phyloP scores from a whole-genome alignment of 2,329 filamentous ascomycete species.

The Alternaria gansuensis region DNA sequence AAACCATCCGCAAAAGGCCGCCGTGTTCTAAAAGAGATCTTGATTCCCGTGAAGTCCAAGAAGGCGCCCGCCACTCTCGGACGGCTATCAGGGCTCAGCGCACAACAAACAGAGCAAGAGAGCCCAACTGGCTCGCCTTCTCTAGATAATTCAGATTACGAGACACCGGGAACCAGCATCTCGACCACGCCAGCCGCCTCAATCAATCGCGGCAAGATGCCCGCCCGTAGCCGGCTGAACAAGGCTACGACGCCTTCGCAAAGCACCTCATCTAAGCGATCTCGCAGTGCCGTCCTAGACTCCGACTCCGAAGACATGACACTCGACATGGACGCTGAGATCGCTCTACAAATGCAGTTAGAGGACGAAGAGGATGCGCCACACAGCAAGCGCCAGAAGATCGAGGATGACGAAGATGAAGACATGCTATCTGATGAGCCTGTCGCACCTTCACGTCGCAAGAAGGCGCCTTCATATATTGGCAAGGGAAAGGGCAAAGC shows the following conservation, averaged over 20 bases:
- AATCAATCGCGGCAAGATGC: slow-evolving; percentile 27
- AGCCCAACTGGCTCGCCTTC: slow-evolving; percentile 47
- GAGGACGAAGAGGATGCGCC: slow-evolving; percentile 60
- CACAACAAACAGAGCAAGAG: slow-evolving; percentile 28
- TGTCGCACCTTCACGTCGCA: slow-evolving; percentile 21
- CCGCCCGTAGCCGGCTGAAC: slow-evolving; percentile 36
- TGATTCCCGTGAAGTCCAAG: slow-evolving; percentile 39
- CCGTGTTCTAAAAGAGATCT: slow-evolving; percentile 46
- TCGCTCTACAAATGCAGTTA: slow-evolving; percentile 67
- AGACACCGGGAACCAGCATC: slow-evolving; percentile 70
- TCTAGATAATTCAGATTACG: slow-evolving; percentile 59
- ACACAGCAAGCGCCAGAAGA: slow-evolving; percentile 51
- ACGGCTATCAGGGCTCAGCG: slow-evolving; percentile 20
- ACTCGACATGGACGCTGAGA: slow-evolving; percentile 59
- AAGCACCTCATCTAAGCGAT: slow-evolving; percentile 37
- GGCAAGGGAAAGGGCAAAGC: slow-evolving; percentile 34
- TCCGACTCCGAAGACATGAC: slow-evolving; percentile 42
- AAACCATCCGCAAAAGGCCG: slow-evolving; percentile 23
- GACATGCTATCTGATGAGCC: slow-evolving; percentile 38
- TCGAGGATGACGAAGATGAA: slow-evolving; percentile 40
- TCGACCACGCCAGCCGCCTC: slow-evolving; percentile 63
- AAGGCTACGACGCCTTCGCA: slow-evolving; percentile 27
- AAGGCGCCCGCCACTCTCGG: slow-evolving; percentile 26
- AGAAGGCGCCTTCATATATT: slow-evolving; percentile 19
- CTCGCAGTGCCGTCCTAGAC: slow-evolving; percentile 33